Evolutionary conservation across 1,284 basidiomycete genomes (phyloP).

Genomic region (Kwoniella shivajii): DNA sequence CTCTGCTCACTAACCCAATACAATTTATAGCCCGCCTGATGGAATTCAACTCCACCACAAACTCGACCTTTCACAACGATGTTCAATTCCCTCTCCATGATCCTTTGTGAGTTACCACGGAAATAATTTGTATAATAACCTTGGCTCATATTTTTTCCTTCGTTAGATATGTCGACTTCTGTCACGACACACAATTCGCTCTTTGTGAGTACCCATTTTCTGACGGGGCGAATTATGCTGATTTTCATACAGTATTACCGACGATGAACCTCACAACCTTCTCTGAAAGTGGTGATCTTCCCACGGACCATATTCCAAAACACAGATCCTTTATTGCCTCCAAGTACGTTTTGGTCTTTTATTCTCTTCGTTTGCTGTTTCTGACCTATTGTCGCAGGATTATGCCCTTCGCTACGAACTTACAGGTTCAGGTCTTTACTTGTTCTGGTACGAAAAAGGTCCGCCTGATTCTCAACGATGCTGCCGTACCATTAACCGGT

Average conservation of each 20-base stretch:
- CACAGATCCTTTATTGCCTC: slow-evolving; percentile 55
- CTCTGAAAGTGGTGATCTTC: slow-evolving; percentile 67
- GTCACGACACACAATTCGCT: slow-evolving; percentile 51
- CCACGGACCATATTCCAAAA: slow-evolving; percentile 68
- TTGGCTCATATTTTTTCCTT: slow-evolving; percentile 1
- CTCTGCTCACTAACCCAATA: neutral
- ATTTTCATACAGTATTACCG: slow-evolving; percentile 56
- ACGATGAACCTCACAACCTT: slow-evolving; percentile 70
- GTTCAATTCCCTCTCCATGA: slow-evolving; percentile 66
- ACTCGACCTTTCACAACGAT: slow-evolving; percentile 61
- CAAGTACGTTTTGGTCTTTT: slow-evolving; percentile 31
- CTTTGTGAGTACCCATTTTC: slow-evolving; percentile 35
- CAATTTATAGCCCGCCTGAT: slow-evolving; percentile 56
- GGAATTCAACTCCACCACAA: slow-evolving; percentile 61
- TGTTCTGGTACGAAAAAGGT: slow-evolving; percentile 55
- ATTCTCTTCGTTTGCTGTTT: neutral
- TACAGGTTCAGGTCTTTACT: slow-evolving; percentile 65
- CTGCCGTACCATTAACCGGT: slow-evolving; percentile 65
- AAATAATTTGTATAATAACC: neutral
- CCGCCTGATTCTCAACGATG: slow-evolving; percentile 60
- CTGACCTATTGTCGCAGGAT: slow-evolving; percentile 24
- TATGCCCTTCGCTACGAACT: slow-evolving; percentile 61
- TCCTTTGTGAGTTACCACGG: slow-evolving; percentile 58
- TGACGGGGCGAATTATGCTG: slow-evolving; percentile 1
- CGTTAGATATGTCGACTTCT: slow-evolving; percentile 49